phyloP scores from a whole-genome alignment of 2,329 filamentous ascomycete genomes.

The Ascocoryne sarcoides region DNA sequence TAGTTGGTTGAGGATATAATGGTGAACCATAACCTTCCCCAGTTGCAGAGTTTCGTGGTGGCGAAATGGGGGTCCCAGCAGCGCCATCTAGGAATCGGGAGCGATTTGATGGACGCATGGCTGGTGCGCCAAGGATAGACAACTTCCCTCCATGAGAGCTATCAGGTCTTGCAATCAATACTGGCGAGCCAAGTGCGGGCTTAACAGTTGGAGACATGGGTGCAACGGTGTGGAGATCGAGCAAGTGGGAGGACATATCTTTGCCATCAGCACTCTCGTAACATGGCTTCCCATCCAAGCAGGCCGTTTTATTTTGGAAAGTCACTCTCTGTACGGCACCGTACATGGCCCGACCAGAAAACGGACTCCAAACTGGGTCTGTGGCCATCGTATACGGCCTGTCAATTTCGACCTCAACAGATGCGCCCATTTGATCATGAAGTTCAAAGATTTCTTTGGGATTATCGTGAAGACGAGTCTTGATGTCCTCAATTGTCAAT shows the following conservation, averaged over 20 bases:
- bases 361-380: conserved; percentile 56
- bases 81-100: conserved; percentile 31
- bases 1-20: conserved; percentile 40
- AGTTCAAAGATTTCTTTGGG: conserved; percentile 76
- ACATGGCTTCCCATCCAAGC: conserved; percentile 60
- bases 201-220: conserved; percentile 51
- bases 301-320: conserved; percentile 66
- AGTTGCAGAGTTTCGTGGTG: conserved; percentile 24
- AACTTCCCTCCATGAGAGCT: conserved; percentile 29
- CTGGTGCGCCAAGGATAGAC: conserved; percentile 27
- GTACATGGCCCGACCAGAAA: conserved; percentile 58
- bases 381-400: conserved; percentile 53
- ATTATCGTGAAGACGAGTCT: conserved; percentile 63
- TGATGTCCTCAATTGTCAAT: conserved; percentile 66
- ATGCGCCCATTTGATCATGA: conserved; percentile 67
- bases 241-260: conserved; percentile 65
- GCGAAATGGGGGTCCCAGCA: conserved; percentile 25
- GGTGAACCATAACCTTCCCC: conserved; percentile 40
- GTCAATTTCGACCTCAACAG: conserved; percentile 68
- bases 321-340: conserved; percentile 67
- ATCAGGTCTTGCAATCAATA: conserved; percentile 27
- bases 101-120: conserved; percentile 29
- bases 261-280: conserved; percentile 51
- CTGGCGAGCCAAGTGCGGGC: conserved; percentile 29
- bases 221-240: conserved; percentile 27